Evolutionary conservation across 2,329 filamentous ascomycete species (phyloP), one percentile per base, ranked within the genome.

Genomic region (Botrytis pseudocinerea): DNA sequence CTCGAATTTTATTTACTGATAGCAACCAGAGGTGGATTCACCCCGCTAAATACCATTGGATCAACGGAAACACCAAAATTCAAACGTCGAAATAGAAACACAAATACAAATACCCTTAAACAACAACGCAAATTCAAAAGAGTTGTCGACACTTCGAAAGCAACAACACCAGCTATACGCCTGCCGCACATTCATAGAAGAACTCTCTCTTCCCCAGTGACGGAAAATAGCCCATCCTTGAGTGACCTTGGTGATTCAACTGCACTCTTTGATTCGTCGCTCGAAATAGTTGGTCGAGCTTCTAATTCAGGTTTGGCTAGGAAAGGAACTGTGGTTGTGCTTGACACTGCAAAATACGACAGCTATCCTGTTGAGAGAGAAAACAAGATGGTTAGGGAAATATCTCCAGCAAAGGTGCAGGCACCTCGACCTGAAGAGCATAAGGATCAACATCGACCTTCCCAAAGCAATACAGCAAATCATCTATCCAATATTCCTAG

Each of bases 381-480:
- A 28, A 73, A 61, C 73, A 78, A 74, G 51, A 81, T 81, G 80
- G 80, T 81, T 63, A 81, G 80, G 65, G 80, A 81, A 75, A 73
- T 77, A 76, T 78, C 77, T 61, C 79, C 80, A 73, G 78, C 78
- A 38, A 81, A 80, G 75, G 62, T 68, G 48, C 65, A 40, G 48
- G 78, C 73, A 7, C 75, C 77, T 48, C 73, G 74, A 18, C 73
- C 78, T 51, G 74, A 75, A 42, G 74, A 70, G 8, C 62, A 73
- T 28, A 79, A 80, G 57, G 78, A 78, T 28, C 75, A 79, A 60
- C 60, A 69, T 44, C 62, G 38, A 60, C 61, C 59, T 20, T 71
- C 22, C 51, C 71, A 72, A 54, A 60, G 64, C 57, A 72, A 77
- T 35, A 59, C 54, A 48, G 38, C 71, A 16, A 73, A 73, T 54